Conservation (phyloP, 805 yeast genomes). For the Komagataella kurtzmanii region DNA sequence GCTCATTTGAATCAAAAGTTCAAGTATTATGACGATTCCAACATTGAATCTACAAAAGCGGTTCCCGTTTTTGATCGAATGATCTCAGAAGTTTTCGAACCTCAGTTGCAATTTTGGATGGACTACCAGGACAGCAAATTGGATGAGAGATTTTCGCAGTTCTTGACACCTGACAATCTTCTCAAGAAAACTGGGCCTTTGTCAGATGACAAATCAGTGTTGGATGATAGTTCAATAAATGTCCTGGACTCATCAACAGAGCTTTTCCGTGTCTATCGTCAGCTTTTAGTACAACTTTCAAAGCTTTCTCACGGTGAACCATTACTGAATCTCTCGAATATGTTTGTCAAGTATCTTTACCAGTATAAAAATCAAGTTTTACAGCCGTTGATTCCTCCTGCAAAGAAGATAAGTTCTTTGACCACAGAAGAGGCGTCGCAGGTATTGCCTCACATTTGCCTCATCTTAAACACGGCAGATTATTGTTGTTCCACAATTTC, state of each 20-base stretch:
- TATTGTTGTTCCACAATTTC: constrained; percentile 68
- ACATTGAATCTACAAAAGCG: constrained; percentile 12
- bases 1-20: constrained; percentile 53
- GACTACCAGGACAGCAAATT: constrained; percentile 64
- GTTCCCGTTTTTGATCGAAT: constrained; percentile 21
- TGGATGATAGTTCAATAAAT: constrained; percentile 30
- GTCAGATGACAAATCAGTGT: constrained; percentile 9
- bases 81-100: constrained; percentile 66
- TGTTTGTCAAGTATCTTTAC: constrained; percentile 54
- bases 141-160: constrained; percentile 49
- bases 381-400: constrained; percentile 32
- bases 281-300: constrained; percentile 56
- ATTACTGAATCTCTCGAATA: constrained; percentile 34
- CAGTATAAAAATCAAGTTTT: constrained; percentile 43
- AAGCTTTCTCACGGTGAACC: constrained; percentile 38
- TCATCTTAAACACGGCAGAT: constrained; percentile 79
- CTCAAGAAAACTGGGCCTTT: constrained; percentile 22
- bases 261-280: constrained; percentile 65
- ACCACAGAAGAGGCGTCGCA: constrained; percentile 28
- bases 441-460: constrained; percentile 50
- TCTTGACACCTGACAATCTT: constrained; percentile 42
- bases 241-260: constrained; percentile 84
- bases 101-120: constrained; percentile 77
- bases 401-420: constrained; percentile 11
- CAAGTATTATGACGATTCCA: constrained; percentile 26